phyloP scores from a whole-genome alignment of 805 yeast genomes.

The Candida vartiovaarae region DNA sequence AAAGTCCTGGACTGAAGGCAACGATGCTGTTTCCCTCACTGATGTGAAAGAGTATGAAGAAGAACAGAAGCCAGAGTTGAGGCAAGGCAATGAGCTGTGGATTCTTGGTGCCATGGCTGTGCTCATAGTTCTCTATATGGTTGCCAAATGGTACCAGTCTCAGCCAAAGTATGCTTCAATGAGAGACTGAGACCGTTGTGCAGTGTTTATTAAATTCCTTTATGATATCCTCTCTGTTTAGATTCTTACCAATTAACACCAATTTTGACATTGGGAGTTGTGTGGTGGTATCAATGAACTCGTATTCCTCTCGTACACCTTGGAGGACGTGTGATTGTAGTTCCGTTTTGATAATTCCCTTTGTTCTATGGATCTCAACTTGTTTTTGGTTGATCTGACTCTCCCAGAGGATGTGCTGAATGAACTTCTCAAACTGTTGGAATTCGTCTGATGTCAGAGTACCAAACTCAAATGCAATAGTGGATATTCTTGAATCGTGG shows the following conservation, averaged over 20 bases:
- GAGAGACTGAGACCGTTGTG: constrained; percentile 13
- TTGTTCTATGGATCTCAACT: constrained; percentile 73
- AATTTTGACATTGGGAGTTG: constrained; percentile 44
- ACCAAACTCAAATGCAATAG: constrained; percentile 43
- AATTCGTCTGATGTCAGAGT: constrained; percentile 29
- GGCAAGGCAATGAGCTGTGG: constrained; percentile 8
- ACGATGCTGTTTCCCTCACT: constrained; percentile 12
- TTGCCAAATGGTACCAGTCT: constrained; percentile 6
- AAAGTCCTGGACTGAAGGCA: constrained; percentile 25
- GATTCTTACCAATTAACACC: constrained; percentile 69
- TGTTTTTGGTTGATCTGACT: constrained; percentile 33
- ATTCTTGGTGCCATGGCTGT: constrained; percentile 13
- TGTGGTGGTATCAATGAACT: constrained; percentile 44
- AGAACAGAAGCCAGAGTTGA: constrained; percentile 8
- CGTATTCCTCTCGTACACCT: constrained; percentile 92
- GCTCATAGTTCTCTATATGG: constrained; percentile 16
- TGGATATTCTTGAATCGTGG: constrained; percentile 49
- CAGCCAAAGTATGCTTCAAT: constrained; percentile 21
- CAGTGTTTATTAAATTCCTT: constrained; percentile 24
- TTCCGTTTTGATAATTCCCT: constrained; percentile 58
- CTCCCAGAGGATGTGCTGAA: constrained; percentile 78
- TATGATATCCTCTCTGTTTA: constrained; percentile 32
- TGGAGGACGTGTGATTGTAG: constrained; percentile 42
- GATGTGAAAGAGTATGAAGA: constrained; percentile 18
- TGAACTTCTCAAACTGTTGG: constrained; percentile 45